A percentile compares a stretch with the other conserved stretches of the same genome.
Conservation (phyloP, 2,329 filamentous ascomycete genomes). For the Talaromyces albobiverticillius region DNA sequence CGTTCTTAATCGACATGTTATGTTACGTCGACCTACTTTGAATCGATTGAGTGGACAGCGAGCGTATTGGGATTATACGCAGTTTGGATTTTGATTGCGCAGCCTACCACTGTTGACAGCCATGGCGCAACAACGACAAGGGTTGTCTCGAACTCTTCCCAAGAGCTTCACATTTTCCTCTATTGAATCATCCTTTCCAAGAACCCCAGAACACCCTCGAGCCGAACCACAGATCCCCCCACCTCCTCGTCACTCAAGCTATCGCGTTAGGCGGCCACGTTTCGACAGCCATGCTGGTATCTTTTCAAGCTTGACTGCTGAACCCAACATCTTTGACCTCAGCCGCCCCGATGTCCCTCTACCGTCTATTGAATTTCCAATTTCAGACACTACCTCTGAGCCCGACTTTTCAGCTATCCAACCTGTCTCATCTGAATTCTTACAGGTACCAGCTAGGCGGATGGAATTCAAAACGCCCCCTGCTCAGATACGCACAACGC, state of each 20-base stretch:
- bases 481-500: slow-evolving; percentile 41
- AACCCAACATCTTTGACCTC: slow-evolving; percentile 32
- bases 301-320: slow-evolving; percentile 31
- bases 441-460: slow-evolving; percentile 38
- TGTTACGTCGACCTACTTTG: neutral
- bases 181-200: slow-evolving; percentile 33
- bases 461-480: slow-evolving; percentile 43
- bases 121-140: slow-evolving; percentile 39
- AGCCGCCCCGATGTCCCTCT: slow-evolving; percentile 37
- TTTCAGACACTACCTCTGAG: slow-evolving; percentile 26
- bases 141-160: slow-evolving; percentile 45
- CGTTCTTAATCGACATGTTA: neutral
- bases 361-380: slow-evolving; percentile 41
- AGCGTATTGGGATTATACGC: neutral
- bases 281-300: slow-evolving; percentile 38
- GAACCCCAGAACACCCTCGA: slow-evolving; percentile 42
- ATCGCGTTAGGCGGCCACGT: slow-evolving; percentile 39
- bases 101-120: slow-evolving; percentile 3
- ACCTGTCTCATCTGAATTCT: slow-evolving; percentile 30
- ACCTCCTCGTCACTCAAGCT: slow-evolving; percentile 43
- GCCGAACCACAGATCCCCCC: slow-evolving; percentile 41
- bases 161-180: slow-evolving; percentile 47
- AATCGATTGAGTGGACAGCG: neutral
- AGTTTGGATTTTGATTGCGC: neutral
- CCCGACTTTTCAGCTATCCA: slow-evolving; percentile 24